Base-by-base conservation (phyloP, 2,329 filamentous ascomycete genomes). In the Monosporascus sp. region DNA sequence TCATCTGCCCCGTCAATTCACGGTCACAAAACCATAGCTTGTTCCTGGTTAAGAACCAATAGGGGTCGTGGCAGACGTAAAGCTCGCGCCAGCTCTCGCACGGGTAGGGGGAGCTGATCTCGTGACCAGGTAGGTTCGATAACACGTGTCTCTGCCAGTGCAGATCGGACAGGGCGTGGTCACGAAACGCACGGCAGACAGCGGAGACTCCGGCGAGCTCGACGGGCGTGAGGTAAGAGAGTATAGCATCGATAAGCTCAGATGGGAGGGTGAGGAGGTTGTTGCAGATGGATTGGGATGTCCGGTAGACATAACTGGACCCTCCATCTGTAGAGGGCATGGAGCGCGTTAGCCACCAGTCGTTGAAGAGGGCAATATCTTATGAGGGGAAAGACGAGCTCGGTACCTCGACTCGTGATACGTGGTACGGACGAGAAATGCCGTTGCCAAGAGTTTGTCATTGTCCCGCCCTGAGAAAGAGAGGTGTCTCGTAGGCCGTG, bases 21-120 rank as follows among this genome's bases (percentile, higher is more conserved):
- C 76, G 79, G 68, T 96, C 90, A 54, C 84, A 82, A 64, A 96
- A 93, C 92, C 92, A 97, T 58, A 97, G 75, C 69, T 89, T 92
- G 65, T 89, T 77, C 49, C 81, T 83, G 0, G 89, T 78, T 1
- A 97, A 75, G 63, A 96, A 96, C 92, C 92, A 97, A 62, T 86
- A 83, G 0, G 87, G 86, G 58, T 94, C 81, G 66, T 94, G 88
- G 20, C 84, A 78, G 43, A 79, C 73, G 67, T 88, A 96, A 2
- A 96, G 80, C 25, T 87, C 79, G 53, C 82, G 82, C 70, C 85
- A 96, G 24, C 77, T 84, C 2, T 72, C 60, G 62, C 80, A 85
- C 6, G 86, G 85, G 6, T 76, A 77, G 0, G 85, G 75, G 1
- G 77, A 75, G 1, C 70, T 69, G 27, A 91, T 71, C 14, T 61